Base-by-base conservation (phyloP, 2,329 filamentous ascomycete species). In the Anthostomella pinea region DNA sequence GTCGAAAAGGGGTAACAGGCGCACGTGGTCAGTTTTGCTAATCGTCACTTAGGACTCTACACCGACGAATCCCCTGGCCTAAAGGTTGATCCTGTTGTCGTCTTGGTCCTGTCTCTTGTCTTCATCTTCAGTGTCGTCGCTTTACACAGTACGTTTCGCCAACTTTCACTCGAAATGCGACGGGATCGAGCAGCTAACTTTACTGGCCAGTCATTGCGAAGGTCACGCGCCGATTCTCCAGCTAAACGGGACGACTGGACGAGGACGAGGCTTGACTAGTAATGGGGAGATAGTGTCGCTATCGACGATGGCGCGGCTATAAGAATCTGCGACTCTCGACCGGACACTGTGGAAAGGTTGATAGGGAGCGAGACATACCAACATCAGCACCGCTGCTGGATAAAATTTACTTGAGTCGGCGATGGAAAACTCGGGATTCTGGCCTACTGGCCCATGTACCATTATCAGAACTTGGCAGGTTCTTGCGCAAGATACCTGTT, bases 81-180 rank as follows among this genome's bases (percentile, higher is more conserved):
- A 58, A 95, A 96, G 75, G 93, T 98, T 50, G 93, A 98, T 66
- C 93, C 93, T 15, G 93, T 98, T 42, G 90, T 98, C 51, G 91
- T 98, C 49, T 78, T 98, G 60, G 93, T 96, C 53, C 77, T 98
- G 55, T 95, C 88, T 59, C 80, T 98, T 57, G 93, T 95, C 46
- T 98, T 98, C 69, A 98, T 98, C 68, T 96, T 98, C 73, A 93
- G 86, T 60, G 93, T 98, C 61, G 93, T 98, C 59, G 90, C 89
- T 54, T 77, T 98, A 62, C 93, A 98, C 72, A 89, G 93, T 97
- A 81, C 56, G 87, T 75, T 33, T 10, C 8, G 6, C 15, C 8
- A 6, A 10, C 15, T 20, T 13, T 8, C n/a, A 27, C 24, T 9
- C n/a, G 14, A 21, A 27, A 8, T 15, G 27, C 5, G 13, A 21